Conservation (phyloP, 306 rosid species). For the Citrullus amarus region DNA sequence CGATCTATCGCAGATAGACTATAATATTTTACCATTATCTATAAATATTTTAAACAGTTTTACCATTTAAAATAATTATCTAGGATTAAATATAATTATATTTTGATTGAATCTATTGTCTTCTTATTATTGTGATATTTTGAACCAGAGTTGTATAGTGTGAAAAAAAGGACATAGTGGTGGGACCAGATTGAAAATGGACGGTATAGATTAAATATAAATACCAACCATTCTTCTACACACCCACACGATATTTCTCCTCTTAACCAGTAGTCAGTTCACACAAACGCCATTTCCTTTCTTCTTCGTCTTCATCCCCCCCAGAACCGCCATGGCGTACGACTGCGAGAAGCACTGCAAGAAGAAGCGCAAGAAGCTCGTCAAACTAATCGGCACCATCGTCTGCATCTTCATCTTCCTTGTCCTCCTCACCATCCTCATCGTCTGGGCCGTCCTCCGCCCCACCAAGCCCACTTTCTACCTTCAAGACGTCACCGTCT, state of each 20-base stretch:
- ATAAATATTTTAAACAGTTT: no score
- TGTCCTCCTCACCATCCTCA: constrained; percentile 37
- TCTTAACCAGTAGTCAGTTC: neutral
- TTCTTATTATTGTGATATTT: no score
- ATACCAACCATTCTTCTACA: neutral
- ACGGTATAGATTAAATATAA: constrained; percentile 1
- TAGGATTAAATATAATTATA: no score
- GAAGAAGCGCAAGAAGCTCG: neutral
- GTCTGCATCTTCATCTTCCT: constrained; percentile 41
- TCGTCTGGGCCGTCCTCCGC: constrained; percentile 62
- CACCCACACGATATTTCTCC: neutral
- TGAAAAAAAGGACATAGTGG: neutral
- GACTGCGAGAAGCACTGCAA: constrained; percentile 46
- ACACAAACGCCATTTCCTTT: neutral
- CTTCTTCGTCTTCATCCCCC: neutral
- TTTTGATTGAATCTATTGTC: no score
- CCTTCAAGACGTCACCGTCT: constrained; percentile 80
- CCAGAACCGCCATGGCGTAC: constrained; percentile 26
- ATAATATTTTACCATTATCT: no score
- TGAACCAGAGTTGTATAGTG: no score
- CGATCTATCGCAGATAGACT: no score
- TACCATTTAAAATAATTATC: no score
- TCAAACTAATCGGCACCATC: constrained; percentile 18
- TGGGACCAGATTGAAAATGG: neutral
- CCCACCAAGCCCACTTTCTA: constrained; percentile 69